phyloP scores from a whole-genome alignment of 495 filamentous ascomycete genomes.

The Pyrenula aspistea region DNA sequence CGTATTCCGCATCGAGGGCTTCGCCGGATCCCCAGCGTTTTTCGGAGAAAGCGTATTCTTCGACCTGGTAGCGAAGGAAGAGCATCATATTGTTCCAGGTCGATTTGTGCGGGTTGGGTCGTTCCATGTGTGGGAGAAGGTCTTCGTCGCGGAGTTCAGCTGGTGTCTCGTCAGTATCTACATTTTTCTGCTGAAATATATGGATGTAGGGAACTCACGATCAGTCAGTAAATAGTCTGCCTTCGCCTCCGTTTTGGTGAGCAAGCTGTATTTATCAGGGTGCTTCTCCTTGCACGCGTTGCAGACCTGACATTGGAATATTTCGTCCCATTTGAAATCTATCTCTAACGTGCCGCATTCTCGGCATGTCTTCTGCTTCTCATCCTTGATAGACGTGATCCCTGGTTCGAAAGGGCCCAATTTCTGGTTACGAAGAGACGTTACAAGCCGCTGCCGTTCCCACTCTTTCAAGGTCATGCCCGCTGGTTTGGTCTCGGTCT shows the following conservation, averaged over 20 bases:
- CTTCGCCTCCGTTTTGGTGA: slow-evolving; percentile 92
- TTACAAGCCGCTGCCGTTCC: slow-evolving; percentile 66
- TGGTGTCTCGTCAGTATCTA: slow-evolving; percentile 14
- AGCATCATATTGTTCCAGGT: slow-evolving; percentile 99
- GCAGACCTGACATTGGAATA: slow-evolving; percentile 61
- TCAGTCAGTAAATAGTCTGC: slow-evolving; percentile 95
- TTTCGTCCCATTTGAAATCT: slow-evolving; percentile 87
- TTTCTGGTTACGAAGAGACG: slow-evolving; percentile 57
- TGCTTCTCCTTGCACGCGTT: slow-evolving; percentile 70
- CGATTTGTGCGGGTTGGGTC: slow-evolving; percentile 87
- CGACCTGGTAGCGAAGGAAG: slow-evolving; percentile 84
- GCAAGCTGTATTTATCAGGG: slow-evolving; percentile 82
- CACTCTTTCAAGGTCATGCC: slow-evolving; percentile 90
- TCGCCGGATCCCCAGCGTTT: slow-evolving; percentile 83
- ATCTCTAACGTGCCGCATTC: slow-evolving; percentile 81
- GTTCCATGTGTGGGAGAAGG: slow-evolving; percentile 73
- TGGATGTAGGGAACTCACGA: slow-evolving; percentile 37
- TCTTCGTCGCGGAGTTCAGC: slow-evolving; percentile 78
- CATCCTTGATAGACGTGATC: slow-evolving; percentile 52
- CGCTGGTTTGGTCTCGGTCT: slow-evolving; percentile 58
- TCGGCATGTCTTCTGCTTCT: slow-evolving; percentile 58
- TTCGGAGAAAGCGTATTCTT: slow-evolving; percentile 71
- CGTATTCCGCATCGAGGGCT: slow-evolving; percentile 81
- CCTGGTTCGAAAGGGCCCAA: slow-evolving; percentile 80
- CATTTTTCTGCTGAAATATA: no score